These are phyloP conservation scores for Aureobasidium subglaciale DNA, from an alignment of 2,329 filamentous ascomycete genomes.

Conservation along the genomic window DNA sequence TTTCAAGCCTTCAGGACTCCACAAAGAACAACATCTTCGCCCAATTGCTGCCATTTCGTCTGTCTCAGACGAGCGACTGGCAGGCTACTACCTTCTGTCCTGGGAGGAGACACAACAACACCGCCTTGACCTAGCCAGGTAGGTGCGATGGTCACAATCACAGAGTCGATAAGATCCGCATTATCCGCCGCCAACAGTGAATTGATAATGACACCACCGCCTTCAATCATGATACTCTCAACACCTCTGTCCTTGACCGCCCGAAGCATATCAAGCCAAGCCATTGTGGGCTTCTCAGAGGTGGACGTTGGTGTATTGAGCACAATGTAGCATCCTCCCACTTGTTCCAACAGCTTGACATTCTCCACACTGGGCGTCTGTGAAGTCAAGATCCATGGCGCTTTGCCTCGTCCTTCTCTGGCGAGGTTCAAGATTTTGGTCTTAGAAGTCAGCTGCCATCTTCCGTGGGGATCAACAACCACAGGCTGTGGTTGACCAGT, in stretches of 20 bases:
- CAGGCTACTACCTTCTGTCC: constrained; percentile 40
- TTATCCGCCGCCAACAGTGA: constrained; percentile 58
- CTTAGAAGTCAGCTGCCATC: constrained; percentile 58
- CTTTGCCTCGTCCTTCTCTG: constrained; percentile 57
- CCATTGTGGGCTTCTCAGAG: background rate
- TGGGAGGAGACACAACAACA: constrained; percentile 66
- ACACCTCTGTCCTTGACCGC: constrained; percentile 55
- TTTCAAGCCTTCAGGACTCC: constrained; percentile 44
- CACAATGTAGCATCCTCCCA: constrained; percentile 21
- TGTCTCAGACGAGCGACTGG: constrained; percentile 59
- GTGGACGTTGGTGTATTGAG: constrained; percentile 8
- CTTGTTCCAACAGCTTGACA: constrained; percentile 32
- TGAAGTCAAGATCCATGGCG: constrained; percentile 60
- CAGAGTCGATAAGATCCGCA: constrained; percentile 60
- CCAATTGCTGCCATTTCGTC: constrained; percentile 69
- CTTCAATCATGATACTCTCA: constrained; percentile 83
- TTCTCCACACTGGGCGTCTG: constrained; percentile 37
- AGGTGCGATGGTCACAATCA: constrained; percentile 84
- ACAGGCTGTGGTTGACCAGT: constrained; percentile 69
- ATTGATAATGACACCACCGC: constrained; percentile 76
- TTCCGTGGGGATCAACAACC: constrained; percentile 68
- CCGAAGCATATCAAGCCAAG: constrained; percentile 58
- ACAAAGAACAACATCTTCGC: constrained; percentile 76
- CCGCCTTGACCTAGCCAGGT: constrained; percentile 82
- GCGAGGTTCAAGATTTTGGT: constrained; percentile 60